Percentiles rank a stretch among this genome's conserved stretches.
Evolutionary conservation across 371 early-diverging fungal species (phyloP).

Genomic region (Mortierella sp.): DNA sequence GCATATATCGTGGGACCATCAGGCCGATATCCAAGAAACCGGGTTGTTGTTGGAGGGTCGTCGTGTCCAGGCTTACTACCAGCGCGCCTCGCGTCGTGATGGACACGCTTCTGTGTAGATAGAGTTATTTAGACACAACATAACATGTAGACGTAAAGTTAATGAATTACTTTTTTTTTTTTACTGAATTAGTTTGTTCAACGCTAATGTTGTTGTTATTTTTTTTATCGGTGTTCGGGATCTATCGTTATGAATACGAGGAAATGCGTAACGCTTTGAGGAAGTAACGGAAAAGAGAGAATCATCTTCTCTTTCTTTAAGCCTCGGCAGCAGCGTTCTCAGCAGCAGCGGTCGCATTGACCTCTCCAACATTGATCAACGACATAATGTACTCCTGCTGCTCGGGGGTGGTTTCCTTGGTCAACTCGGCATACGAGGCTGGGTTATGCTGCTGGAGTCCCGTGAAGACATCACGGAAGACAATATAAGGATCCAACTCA

Average conservation of each 20-base stretch:
- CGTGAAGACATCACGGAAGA: conserved; percentile 72
- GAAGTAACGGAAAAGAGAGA: not conserved
- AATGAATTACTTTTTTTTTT: too few species aligned
- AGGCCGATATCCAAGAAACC: not conserved
- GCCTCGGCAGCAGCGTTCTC: conserved; percentile 22
- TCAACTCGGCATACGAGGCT: conserved; percentile 64
- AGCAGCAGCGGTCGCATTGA: conserved; percentile 32
- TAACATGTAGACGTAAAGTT: too few species aligned
- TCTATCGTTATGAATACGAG: not conserved
- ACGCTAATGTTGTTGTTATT: not conserved
- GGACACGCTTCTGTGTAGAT: too few species aligned
- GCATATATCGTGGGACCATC: not conserved
- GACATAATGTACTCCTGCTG: conserved; percentile 47
- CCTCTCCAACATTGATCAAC: conserved; percentile 36
- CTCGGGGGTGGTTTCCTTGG: conserved; percentile 64
- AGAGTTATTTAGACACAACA: too few species aligned
- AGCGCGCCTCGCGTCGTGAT: not conserved
- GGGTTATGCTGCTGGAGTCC: conserved; percentile 65
- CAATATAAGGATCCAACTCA: conserved; percentile 83
- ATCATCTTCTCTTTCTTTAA: not conserved
- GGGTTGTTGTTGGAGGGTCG: conserved; percentile 8
- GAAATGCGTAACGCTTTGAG: not conserved
- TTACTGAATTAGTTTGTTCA: not conserved
- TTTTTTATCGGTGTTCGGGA: too few species aligned
- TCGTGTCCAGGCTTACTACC: not conserved